These are phyloP conservation scores for Melanopsichium pennsylvanicum DNA, from an alignment of 1,284 basidiomycete genomes.

Conservation along the genomic window DNA sequence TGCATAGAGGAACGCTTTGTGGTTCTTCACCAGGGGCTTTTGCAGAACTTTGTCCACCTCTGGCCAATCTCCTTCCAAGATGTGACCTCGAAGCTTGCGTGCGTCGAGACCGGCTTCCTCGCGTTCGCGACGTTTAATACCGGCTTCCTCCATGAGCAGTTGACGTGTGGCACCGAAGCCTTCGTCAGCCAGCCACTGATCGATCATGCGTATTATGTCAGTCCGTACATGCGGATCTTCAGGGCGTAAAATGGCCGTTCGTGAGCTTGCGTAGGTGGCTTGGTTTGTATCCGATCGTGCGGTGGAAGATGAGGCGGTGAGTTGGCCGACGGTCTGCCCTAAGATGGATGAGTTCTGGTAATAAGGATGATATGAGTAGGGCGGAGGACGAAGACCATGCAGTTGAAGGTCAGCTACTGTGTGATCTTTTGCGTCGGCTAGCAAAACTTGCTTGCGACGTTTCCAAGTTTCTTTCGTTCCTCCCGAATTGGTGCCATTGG, in stretches of 20 bases:
- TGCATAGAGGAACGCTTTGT: conserved; percentile 68
- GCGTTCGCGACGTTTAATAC: conserved; percentile 56
- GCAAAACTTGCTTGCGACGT: conserved; percentile 48
- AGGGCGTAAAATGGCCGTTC: conserved; percentile 57
- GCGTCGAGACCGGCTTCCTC: conserved; percentile 63
- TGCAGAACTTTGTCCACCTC: conserved; percentile 66
- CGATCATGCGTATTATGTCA: conserved; percentile 65
- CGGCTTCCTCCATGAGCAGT: conserved; percentile 67
- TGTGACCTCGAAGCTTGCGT: conserved; percentile 67
- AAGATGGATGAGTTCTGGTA: conserved; percentile 42
- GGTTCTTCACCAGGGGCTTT: conserved; percentile 67
- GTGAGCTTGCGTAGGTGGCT: conserved; percentile 36
- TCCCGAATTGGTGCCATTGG: conserved; percentile 3
- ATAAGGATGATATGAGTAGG: conserved; percentile 34
- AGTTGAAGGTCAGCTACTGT: conserved; percentile 55
- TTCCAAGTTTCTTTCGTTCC: conserved; percentile 55
- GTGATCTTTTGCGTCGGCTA: conserved; percentile 51
- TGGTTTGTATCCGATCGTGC: conserved; percentile 29
- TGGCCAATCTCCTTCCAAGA: conserved; percentile 69
- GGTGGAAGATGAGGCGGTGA: conserved; percentile 20
- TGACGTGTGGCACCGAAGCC: conserved; percentile 66
- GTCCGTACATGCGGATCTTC: conserved; percentile 50
- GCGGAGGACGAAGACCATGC: conserved; percentile 49
- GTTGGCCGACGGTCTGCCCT: conserved; percentile 29
- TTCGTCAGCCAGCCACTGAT: conserved; percentile 67